phyloP scores from a whole-genome alignment of 2,329 filamentous ascomycete species.

The Exophiala viscosa region DNA sequence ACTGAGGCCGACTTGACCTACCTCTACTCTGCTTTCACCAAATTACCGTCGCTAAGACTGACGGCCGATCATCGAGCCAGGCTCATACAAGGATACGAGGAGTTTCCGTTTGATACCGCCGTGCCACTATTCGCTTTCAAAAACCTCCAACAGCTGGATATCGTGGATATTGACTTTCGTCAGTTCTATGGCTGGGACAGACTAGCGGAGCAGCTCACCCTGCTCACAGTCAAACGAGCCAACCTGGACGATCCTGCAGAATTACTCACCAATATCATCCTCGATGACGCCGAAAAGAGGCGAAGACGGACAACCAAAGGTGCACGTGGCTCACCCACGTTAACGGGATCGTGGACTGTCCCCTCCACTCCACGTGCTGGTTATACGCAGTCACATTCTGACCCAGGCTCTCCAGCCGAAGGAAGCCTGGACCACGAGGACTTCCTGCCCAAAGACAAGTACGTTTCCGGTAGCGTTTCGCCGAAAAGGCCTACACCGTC shows the following conservation, averaged over 20 bases:
- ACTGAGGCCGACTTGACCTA: conserved; percentile 88
- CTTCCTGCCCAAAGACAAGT: conserved; percentile 9
- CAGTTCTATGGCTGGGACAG: conserved; percentile 98
- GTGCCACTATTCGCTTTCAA: conserved; percentile 97
- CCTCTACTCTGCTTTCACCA: conserved; percentile 96
- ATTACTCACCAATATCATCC: conserved; percentile 83
- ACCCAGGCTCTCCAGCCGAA: conserved; percentile 61
- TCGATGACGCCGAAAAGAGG: conserved; percentile 94
- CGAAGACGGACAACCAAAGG: conserved; percentile 82
- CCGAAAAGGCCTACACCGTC: conserved; percentile 73
- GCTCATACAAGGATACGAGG: conserved; percentile 88
- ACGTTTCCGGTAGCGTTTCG: conserved; percentile 63
- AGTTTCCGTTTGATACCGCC: conserved; percentile 96
- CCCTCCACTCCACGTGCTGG: conserved; percentile 62
- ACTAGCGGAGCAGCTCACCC: conserved; percentile 84
- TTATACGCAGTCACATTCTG: conserved; percentile 63
- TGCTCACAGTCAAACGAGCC: conserved; percentile 81
- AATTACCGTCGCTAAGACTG: conserved; percentile 86
- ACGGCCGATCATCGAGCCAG: conserved; percentile 90
- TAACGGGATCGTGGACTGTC: conserved; percentile 59
- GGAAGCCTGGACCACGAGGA: conserved; percentile 34
- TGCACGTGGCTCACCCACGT: conserved; percentile 63
- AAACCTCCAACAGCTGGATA: conserved; percentile 88
- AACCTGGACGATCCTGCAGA: conserved; percentile 86
- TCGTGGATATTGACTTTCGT: conserved; percentile 91